Base-by-base conservation (phyloP, 2,329 filamentous ascomycete species). In the Beauveria varroae region DNA sequence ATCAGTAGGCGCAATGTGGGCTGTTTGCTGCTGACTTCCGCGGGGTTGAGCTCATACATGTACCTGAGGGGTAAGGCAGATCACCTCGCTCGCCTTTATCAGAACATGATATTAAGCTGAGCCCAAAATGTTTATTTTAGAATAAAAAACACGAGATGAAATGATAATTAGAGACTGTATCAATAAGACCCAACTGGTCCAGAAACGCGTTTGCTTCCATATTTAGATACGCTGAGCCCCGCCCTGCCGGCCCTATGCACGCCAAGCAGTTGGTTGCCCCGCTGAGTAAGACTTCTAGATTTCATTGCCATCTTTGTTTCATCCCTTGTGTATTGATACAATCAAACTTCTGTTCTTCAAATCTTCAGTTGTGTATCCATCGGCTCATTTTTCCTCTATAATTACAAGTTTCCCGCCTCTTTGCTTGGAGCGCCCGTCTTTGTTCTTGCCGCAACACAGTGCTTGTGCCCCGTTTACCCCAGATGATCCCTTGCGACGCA, bases 211-310 rank as follows among this genome's bases (percentile, higher is more conserved):
- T 60, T 60, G 57, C 57, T 47, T 41, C 57, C 57, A 54, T 46
- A 40, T 40, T 60, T 60, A 60, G 57, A 54, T 16, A 34, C 40
- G 40, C 49, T 40, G n/a, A 46, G 57, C 40, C 57, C 49, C 49
- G 20, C 57, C 16, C 18, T 24, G 26, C 9, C 7, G 26, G 49
- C 40, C 28, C 14, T 53, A 14, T 16, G 34, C 12, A 37, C 12
- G 34, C 12, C 34, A 16, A 14, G 26, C 47, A 40, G 49, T 50
- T 53, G 49, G 37, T 20, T 20, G n/a, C 41, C 49, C 40, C 20
- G 57, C 57, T 60, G 57, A 60, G 57, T 60, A 60, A 60, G 57
- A 60, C 49, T 37, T 14, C 41, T 16, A n/a, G 57, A 51, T 46
- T 59, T 40, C 5, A 12, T 30, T 24, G 28, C 22, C 30, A 20